Conservation (phyloP, 1,284 basidiomycete species). For the Boletus mariae region DNA sequence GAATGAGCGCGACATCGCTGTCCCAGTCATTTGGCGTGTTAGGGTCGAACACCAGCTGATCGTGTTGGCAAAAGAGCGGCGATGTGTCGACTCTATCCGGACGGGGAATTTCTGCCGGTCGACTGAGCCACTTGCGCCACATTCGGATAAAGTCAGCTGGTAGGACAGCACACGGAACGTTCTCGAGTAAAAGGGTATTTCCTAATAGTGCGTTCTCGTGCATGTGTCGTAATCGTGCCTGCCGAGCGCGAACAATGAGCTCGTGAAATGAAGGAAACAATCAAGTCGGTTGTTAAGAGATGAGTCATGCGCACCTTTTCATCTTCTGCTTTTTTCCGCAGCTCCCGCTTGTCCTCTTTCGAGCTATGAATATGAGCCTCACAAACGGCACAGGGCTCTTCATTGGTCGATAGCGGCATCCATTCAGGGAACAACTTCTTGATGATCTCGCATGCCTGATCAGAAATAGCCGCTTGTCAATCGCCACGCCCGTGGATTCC, state of each 20-base stretch:
- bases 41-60: conserved; percentile 61
- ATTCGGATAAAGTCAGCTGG: conserved; percentile 56
- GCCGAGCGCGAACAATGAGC: conserved; percentile 14
- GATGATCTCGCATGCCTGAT: conserved; percentile 57
- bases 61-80: conserved; percentile 64
- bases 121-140: conserved; percentile 67
- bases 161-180: conserved; percentile 54
- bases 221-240: conserved; percentile 62
- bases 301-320: conserved; percentile 56
- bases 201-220: conserved; percentile 51
- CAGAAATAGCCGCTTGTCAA: conserved; percentile 17
- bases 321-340: conserved; percentile 60
- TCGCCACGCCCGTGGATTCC: conserved; percentile 12
- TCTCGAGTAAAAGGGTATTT: conserved; percentile 42
- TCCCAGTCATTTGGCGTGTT: conserved; percentile 55
- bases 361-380: conserved; percentile 51
- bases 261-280: conserved; percentile 9
- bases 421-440: conserved; percentile 59
- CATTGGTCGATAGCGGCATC: conserved; percentile 49
- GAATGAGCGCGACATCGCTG: conserved; percentile 51
- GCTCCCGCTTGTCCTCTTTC: conserved; percentile 54
- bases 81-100: conserved; percentile 62
- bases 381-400: conserved; percentile 58
- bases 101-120: conserved; percentile 52
- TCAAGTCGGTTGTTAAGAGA: background rate